Conservation (phyloP, 2,329 filamentous ascomycete genomes). For the Lecanoromycetidae sp. region DNA sequence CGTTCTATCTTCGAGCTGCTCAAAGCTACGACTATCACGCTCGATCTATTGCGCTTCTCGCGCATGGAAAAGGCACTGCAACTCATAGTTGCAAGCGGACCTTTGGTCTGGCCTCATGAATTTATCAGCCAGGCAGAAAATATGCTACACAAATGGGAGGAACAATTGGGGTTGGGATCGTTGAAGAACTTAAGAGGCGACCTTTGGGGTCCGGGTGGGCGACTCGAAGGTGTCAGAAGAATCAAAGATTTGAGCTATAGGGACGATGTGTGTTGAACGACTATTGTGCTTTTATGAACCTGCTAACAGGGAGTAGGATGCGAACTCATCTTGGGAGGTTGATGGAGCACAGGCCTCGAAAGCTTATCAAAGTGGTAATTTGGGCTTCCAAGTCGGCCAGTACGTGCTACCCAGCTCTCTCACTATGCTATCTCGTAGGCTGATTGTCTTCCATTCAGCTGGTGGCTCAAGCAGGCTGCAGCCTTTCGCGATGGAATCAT, state of each 20-base stretch:
- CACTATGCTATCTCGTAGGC: not conserved
- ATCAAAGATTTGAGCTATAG: not conserved
- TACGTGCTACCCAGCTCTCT: not conserved
- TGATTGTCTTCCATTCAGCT: constrained; percentile 5
- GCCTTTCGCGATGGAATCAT: constrained; percentile 15
- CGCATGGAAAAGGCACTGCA: constrained; percentile 16
- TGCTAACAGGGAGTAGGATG: not conserved
- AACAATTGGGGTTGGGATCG: constrained; percentile 11
- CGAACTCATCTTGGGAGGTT: constrained; percentile 9
- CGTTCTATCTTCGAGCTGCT: constrained; percentile 7
- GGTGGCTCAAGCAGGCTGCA: constrained; percentile 17
- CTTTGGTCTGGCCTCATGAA: constrained; percentile 12
- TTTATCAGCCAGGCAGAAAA: constrained; percentile 7
- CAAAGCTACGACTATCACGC: constrained; percentile 5
- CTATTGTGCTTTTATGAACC: not conserved
- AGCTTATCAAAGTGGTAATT: constrained; percentile 8
- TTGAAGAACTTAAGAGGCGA: constrained; percentile 13
- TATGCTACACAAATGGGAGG: constrained; percentile 14
- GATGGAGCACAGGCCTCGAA: not conserved
- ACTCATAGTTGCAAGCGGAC: constrained; percentile 2
- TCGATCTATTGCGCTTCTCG: constrained; percentile 14
- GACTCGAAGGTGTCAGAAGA: constrained; percentile 14
- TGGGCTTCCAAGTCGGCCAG: constrained; percentile 11
- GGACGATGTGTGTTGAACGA: constrained; percentile 1
- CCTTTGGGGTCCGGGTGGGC: constrained; percentile 13